Base-by-base conservation (phyloP, 768 basidiomycete genomes). In the Lactifluus pinguis region DNA sequence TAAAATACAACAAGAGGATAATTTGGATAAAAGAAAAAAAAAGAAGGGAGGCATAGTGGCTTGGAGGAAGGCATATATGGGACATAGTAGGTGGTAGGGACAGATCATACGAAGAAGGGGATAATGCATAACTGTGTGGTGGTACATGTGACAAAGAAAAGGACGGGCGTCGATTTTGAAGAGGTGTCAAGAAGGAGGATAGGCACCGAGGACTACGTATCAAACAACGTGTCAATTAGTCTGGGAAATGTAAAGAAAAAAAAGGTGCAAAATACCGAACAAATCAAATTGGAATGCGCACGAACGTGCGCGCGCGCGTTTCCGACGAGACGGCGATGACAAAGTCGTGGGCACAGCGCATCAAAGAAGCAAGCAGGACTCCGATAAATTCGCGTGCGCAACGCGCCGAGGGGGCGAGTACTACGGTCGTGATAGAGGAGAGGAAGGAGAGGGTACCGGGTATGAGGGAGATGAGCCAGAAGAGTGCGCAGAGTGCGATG, bases 391-490 rank as follows among this genome's bases (percentile, higher is more conserved):
- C 29, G 36, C 34, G 55, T 36, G 48, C 38, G 55, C 60, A 52
- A 15, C 29, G 55, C 19, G 50, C 29, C n/a, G 13, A 19, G 14
- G 39, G 1, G 4, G 45, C 9, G n/a, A 61, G 49, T 21, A 53
- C 42, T 4, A 25, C 1, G 15, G 9, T 4, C 25, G 25, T 25
- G 2, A 39, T 21, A 6, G 41, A 58, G 3, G 10, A 21, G 53
- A 55, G 1, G 4, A 49, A 6, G 10, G 17, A 3, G 34, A 62
- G 13, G 2, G 57, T 34, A 1, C 41, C 61, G 5, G 61, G 61
- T 8, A 62, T 6, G 61, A 62, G 61, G 15, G 55, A 56, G 13
- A 53, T 13, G 10, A 64, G 51, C 63, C 63, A 64, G 21, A 39
- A 57, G 19, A 64, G 19, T 14, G 30, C 39, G 41, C 60, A 64